Evolutionary conservation across 2,329 filamentous ascomycete species (phyloP).

Genomic region (Polychaeton citri): DNA sequence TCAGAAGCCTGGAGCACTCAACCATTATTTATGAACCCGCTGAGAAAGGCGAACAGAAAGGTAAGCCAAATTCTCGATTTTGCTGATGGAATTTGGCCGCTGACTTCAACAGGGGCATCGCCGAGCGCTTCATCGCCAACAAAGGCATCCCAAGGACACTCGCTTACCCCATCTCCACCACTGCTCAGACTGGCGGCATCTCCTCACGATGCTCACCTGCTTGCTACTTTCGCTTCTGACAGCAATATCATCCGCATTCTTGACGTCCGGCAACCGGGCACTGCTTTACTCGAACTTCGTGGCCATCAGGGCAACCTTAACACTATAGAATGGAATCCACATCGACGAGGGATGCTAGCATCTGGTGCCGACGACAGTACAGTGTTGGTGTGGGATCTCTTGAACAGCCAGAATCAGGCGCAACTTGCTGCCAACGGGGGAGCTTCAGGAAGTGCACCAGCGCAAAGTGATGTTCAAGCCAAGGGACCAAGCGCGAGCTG

Average conservation of each 20-base stretch:
- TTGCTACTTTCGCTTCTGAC: conserved; percentile 94
- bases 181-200: conserved; percentile 75
- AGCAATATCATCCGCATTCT: conserved; percentile 86
- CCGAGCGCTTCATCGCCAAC: conserved; percentile 53
- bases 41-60: conserved; percentile 55
- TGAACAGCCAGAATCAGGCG: conserved; percentile 45
- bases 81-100: not conserved
- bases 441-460: conserved; percentile 7
- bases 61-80: conserved; percentile 14
- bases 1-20: conserved; percentile 90
- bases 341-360: conserved; percentile 72
- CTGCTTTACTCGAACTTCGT: conserved; percentile 82
- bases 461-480: conserved; percentile 28
- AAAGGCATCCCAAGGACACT: conserved; percentile 51
- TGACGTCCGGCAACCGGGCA: conserved; percentile 89
- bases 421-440: conserved; percentile 15
- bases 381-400: conserved; percentile 85
- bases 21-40: conserved; percentile 98
- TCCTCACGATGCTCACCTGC: conserved; percentile 84
- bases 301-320: conserved; percentile 79
- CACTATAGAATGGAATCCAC: conserved; percentile 90
- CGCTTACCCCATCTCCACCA: conserved; percentile 51
- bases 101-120: conserved; percentile 23
- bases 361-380: conserved; percentile 86
- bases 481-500: conserved; percentile 62